Percentiles rank a stretch among this genome's conserved stretches.
Conservation (phyloP, 2,329 filamentous ascomycete species). For the Pyrenochaeta sp. region DNA sequence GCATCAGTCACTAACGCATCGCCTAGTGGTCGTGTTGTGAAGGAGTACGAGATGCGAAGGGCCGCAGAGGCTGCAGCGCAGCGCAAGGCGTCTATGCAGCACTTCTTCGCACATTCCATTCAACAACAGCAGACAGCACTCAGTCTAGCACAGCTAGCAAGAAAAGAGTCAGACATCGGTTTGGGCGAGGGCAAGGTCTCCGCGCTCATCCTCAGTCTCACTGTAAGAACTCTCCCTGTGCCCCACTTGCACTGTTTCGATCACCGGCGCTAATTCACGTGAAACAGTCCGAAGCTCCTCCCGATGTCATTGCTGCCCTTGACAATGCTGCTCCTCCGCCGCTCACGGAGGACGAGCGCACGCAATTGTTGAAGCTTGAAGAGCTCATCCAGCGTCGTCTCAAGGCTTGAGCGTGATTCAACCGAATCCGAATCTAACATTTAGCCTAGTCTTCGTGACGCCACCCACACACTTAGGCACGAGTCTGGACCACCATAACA, state of each 20-base stretch:
- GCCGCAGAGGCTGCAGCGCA: slow-evolving; percentile 22
- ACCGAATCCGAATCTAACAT: slow-evolving; percentile 22
- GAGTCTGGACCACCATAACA: slow-evolving; percentile 27
- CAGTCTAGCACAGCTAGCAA: slow-evolving; percentile 67
- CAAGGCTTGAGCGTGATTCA: slow-evolving; percentile 28
- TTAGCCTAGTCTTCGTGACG: slow-evolving; percentile 27
- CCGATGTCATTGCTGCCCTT: slow-evolving; percentile 44
- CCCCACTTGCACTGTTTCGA: slow-evolving; percentile 36
- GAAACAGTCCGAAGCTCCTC: slow-evolving; percentile 52
- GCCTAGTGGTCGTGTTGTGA: slow-evolving; percentile 33
- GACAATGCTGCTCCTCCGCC: slow-evolving; percentile 36
- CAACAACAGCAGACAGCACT: slow-evolving; percentile 73
- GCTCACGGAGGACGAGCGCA: slow-evolving; percentile 35
- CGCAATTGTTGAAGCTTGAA: slow-evolving; percentile 41
- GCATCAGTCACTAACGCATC: slow-evolving; percentile 21
- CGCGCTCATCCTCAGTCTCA: slow-evolving; percentile 66
- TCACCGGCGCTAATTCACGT: slow-evolving; percentile 46
- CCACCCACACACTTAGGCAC: slow-evolving; percentile 25
- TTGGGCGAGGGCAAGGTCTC: slow-evolving; percentile 57
- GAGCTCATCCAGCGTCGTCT: slow-evolving; percentile 45
- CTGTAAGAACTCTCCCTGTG: slow-evolving; percentile 62
- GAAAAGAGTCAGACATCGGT: slow-evolving; percentile 59
- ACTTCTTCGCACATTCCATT: slow-evolving; percentile 50
- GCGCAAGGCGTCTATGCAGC: slow-evolving; percentile 37
- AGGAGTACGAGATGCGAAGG: slow-evolving; percentile 24